phyloP scores from a whole-genome alignment of 208 protist genomes.

The Phytomonas francai region DNA sequence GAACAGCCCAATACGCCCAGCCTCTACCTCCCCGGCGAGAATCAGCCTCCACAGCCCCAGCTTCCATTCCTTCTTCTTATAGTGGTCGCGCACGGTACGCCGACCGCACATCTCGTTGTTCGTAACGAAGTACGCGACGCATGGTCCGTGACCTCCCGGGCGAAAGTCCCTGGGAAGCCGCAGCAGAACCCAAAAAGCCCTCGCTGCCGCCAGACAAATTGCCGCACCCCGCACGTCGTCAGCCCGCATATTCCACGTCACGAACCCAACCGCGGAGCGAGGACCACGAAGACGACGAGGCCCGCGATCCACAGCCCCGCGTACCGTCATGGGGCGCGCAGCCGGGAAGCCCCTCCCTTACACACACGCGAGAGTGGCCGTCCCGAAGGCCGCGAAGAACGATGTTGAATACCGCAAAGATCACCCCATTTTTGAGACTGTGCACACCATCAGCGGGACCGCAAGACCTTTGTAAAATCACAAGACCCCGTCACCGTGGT shows the following conservation, averaged over 20 bases:
- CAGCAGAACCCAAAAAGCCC: conserved; percentile 59
- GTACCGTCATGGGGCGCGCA: too few relatives aligned
- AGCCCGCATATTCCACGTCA: conserved; percentile 83
- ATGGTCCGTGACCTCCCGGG: conserved; percentile 70
- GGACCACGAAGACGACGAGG: too few relatives aligned
- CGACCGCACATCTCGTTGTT: not conserved
- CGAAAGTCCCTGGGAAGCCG: conserved; percentile 53
- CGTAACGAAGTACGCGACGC: not conserved
- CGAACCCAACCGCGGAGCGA: conserved; percentile 69
- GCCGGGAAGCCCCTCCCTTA: too few relatives aligned
- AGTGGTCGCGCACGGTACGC: not conserved
- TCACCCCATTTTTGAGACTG: too few relatives aligned
- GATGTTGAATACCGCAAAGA: too few relatives aligned
- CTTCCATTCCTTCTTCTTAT: conserved; percentile 17
- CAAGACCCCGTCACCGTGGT: conserved; percentile 42
- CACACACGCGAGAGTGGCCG: too few relatives aligned
- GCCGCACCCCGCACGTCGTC: conserved; percentile 20
- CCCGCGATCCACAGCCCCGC: too few relatives aligned
- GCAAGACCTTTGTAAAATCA: conserved; percentile 77
- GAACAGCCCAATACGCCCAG: conserved; percentile 74
- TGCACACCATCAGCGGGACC: conserved; percentile 27
- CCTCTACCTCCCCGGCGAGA: conserved; percentile 67
- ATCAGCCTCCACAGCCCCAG: conserved; percentile 46
- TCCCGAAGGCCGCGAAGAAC: too few relatives aligned
- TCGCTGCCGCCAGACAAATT: conserved; percentile 14